Percentiles rank a stretch among this genome's conserved stretches.
Evolutionary conservation across 192 early-diverging fungal species (phyloP).

Genomic region (Coemansia furcata): DNA sequence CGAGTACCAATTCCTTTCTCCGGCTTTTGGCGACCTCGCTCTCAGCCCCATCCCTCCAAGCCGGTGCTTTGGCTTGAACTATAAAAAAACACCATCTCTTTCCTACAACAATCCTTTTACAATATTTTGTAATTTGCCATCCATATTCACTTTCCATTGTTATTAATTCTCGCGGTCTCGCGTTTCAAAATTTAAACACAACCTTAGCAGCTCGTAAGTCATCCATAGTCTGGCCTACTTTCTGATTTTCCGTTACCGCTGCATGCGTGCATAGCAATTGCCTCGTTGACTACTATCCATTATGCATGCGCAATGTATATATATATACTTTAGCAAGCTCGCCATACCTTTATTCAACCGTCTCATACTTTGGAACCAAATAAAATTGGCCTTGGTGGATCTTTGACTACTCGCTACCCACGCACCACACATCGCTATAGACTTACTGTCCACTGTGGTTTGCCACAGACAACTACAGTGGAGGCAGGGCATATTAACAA

Average conservation of each 20-base stretch:
- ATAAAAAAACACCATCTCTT: not conserved
- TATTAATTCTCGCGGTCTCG: not conserved
- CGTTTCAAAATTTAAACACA: not conserved
- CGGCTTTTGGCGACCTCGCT: not conserved
- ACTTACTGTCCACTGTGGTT: not conserved
- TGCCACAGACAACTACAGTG: not conserved
- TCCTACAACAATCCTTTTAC: not conserved
- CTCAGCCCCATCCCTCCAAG: not conserved
- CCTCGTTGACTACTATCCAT: not conserved
- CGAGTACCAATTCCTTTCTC: not conserved
- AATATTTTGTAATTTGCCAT: not conserved
- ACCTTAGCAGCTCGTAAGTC: not conserved
- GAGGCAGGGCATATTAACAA: not conserved
- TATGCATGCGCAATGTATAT: not conserved
- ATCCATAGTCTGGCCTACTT: not conserved
- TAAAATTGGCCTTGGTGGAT: not conserved
- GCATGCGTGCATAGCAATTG: not conserved
- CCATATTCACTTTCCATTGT: not conserved
- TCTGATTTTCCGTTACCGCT: not conserved
- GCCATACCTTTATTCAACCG: not conserved
- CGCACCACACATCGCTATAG: not conserved
- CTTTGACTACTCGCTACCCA: not conserved
- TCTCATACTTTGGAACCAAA: not conserved
- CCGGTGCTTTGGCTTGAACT: not conserved
- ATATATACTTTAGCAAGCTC: not conserved